These are phyloP conservation scores for Candida dajiaensis DNA, from an alignment of 805 yeast species.

Conservation along the genomic window DNA sequence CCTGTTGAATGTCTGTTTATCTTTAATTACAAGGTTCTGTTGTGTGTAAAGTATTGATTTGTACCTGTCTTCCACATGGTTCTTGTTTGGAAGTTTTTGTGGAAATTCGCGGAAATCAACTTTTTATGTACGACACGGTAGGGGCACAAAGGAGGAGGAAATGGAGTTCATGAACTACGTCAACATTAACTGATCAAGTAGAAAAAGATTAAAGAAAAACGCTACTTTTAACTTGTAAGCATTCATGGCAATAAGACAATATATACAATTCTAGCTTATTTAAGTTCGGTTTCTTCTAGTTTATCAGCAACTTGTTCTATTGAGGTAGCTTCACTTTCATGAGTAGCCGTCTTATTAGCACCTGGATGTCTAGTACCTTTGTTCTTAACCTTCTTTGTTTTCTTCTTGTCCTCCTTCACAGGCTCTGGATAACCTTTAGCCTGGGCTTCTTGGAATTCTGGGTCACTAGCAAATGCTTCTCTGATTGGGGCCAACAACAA, in stretches of 20 bases:
- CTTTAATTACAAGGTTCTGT: not conserved
- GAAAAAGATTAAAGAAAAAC: too few species aligned
- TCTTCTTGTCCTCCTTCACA: slow-evolving; percentile 51
- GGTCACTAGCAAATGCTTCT: slow-evolving; percentile 51
- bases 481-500: slow-evolving; percentile 79
- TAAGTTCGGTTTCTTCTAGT: slow-evolving; percentile 26
- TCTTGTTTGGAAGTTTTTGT: not conserved
- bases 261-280: not conserved
- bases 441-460: slow-evolving; percentile 72
- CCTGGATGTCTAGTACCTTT: slow-evolving; percentile 93
- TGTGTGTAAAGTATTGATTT: not conserved
- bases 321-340: slow-evolving; percentile 23
- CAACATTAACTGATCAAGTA: too few species aligned
- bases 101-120: not conserved
- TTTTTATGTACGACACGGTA: too few species aligned
- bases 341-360: slow-evolving; percentile 30
- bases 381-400: slow-evolving; percentile 74
- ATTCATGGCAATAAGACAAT: not conserved
- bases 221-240: not conserved
- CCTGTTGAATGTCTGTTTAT: too few species aligned
- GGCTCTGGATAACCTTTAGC: slow-evolving; percentile 81
- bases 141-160: too few species aligned
- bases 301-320: slow-evolving; percentile 33
- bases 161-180: too few species aligned
- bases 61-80: not conserved